Base-by-base conservation (phyloP, 2,329 filamentous ascomycete genomes). In the Colletotrichum tanaceti region DNA sequence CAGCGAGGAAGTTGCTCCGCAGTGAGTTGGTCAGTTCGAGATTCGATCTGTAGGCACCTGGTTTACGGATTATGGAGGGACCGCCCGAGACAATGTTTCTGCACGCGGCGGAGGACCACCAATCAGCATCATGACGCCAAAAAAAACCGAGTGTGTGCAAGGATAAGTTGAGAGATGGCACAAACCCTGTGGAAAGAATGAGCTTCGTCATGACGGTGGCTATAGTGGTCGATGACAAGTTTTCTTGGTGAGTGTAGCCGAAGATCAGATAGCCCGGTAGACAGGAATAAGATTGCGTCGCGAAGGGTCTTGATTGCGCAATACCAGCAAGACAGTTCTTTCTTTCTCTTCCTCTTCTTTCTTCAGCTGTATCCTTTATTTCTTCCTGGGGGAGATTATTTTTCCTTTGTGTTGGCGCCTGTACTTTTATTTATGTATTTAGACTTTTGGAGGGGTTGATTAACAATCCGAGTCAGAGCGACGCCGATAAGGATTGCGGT, bases 11-110 rank as follows among this genome's bases (percentile, higher is more conserved):
- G 80, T 95, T 97, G 76, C 90, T 89, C 74, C 93, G 91, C 20
- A 99, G 87, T 3, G 94, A 93, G 75, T 93, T 94, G 72, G 94
- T 92, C 74, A 99, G 88, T 80, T 99, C 96, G 74, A 94, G 90
- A 78, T 98, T 98, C 63, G 95, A 98, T 77, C 94, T 93, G 77
- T 90, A 90, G 72, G 89, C 88, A 69, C 90, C 87, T 18, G 91
- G 89, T 75, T 92, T 93, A 71, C 93, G 90, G 79, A 97, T 91
- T 71, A 97, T 91, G 57, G 93, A 93, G 65, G 92, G 91, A 65
- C 93, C 92, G 71, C 89, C 90, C 74, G 91, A 91, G 86, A 97
- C 93, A 78, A 97, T 91, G 83, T 97, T 98, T 76, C 87, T 89
- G 74, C 54, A 66, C 24, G 53, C 38, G 28, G 38, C 55, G 32